phyloP scores from a whole-genome alignment of 202 grass and related monocot species.

The Miscanthus sacchariflorus region DNA sequence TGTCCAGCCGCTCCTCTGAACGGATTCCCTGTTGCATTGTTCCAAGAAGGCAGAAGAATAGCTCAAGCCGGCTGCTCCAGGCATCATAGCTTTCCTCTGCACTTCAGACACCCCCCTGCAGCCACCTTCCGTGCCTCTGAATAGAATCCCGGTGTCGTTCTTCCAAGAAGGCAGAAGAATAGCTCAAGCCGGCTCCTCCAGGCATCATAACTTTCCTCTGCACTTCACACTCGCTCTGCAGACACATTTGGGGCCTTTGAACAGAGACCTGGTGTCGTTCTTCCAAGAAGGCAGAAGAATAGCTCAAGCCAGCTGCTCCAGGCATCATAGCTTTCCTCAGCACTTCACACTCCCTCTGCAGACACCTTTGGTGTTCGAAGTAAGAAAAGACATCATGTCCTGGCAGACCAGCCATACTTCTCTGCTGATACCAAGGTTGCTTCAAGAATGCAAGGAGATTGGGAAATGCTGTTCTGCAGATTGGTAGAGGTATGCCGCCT shows the following conservation, averaged over 20 bases:
- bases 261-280: neutral
- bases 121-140: too few species aligned
- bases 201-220: neutral
- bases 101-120: neutral
- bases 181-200: neutral
- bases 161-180: constrained; percentile 31
- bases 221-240: constrained; percentile 11
- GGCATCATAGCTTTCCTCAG: neutral
- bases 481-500: constrained; percentile 7
- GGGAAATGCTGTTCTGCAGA: neutral
- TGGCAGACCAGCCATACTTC: neutral
- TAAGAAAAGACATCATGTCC: neutral
- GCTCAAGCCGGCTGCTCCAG: neutral
- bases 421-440: constrained; percentile 17
- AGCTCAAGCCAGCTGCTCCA: neutral
- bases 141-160: neutral
- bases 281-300: constrained; percentile 32
- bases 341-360: constrained; percentile 15
- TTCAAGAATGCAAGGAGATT: neutral
- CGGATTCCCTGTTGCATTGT: neutral
- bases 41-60: constrained; percentile 35
- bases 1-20: neutral
- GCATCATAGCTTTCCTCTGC: neutral
- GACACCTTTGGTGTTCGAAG: neutral
- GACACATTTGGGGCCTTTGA: too few species aligned